Conservation (phyloP, 2,329 filamentous ascomycete species). For the Beauveria caledonica region DNA sequence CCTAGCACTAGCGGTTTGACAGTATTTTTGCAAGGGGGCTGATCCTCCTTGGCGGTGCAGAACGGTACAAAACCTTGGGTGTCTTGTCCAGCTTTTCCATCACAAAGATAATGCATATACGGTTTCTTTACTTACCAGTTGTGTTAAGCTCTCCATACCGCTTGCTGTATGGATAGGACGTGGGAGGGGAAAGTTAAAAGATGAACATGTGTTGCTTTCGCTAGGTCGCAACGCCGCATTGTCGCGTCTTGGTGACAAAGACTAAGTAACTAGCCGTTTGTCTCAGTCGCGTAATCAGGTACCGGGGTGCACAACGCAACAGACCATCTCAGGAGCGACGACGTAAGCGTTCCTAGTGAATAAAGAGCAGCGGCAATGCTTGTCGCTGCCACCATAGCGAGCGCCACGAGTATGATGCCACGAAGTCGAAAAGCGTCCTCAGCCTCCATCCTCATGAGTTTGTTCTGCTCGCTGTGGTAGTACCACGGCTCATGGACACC, state of each 20-base stretch:
- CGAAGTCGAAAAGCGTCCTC: constrained; percentile 56
- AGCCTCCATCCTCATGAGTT: constrained; percentile 54
- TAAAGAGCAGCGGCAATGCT: constrained; percentile 21
- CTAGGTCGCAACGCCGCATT: not conserved
- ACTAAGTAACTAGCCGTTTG: not conserved
- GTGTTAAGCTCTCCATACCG: not conserved
- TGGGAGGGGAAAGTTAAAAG: too few species aligned
- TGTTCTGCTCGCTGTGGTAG: constrained; percentile 50
- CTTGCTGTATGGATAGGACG: too few species aligned
- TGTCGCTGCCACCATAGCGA: constrained; percentile 31
- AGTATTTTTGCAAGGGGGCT: not conserved
- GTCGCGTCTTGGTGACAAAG: not conserved
- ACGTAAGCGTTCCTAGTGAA: not conserved
- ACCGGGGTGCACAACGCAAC: not conserved
- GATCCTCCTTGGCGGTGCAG: not conserved
- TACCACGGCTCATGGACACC: constrained; percentile 27
- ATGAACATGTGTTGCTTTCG: not conserved
- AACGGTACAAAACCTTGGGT: not conserved
- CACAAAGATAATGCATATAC: not conserved
- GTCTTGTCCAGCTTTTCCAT: not conserved
- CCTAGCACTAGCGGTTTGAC: not conserved
- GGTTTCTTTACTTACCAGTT: not conserved
- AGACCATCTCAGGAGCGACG: not conserved
- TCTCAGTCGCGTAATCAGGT: not conserved
- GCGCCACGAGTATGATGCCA: constrained; percentile 40